Evolutionary conservation across 2,329 filamentous ascomycete genomes (phyloP), one percentile per base, ranked within the genome.

Genomic region (Ramularia endophylla): DNA sequence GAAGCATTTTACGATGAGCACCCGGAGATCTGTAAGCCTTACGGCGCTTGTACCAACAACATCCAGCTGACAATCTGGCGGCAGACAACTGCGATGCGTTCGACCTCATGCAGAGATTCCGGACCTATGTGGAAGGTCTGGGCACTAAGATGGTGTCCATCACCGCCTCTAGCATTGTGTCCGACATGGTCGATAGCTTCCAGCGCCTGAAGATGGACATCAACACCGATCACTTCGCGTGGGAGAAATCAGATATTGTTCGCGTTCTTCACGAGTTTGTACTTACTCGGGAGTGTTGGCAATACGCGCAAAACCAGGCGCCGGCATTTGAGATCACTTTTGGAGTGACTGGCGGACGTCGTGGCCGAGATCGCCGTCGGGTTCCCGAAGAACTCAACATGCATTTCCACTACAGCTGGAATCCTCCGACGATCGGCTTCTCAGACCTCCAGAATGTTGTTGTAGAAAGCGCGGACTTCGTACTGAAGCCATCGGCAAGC

Each of bases 301-400:
- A 44, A 28, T 49, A 44, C 33, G 16, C 27, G 3, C 30, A 25
- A 8, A 38, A 38, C 8, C 38, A 42, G 12, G 17, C 38, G 25
- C 54, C 54, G 5, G 32, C 30, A 7, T 28, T 55, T 5, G 41
- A 54, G 33, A 48, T 44, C 17, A 52, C 50, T 12, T 57, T 57
- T 33, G 32, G 33, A 8, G 37, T 43, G 13, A 29, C 39, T 27
- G 20, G 32, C 7, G 11, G 18, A n/a, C 32, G 32, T 12, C 40
- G 20, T 27, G 30, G 11, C 15, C 22, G 33, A 18, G 18, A 27
- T 9, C 16, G 37, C 8, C 22, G 16, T 5, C 25, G 28, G 19
- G 15, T 13, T 9, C 25, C 15, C n/a, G 27, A 33, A 3, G 36
- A 36, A n/a, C 42, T 55, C 7, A 35, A 36, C 11, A 25, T 55